These are phyloP conservation scores for Inga leiocalycina DNA, from an alignment of 306 rosid species.

Conservation along the genomic window DNA sequence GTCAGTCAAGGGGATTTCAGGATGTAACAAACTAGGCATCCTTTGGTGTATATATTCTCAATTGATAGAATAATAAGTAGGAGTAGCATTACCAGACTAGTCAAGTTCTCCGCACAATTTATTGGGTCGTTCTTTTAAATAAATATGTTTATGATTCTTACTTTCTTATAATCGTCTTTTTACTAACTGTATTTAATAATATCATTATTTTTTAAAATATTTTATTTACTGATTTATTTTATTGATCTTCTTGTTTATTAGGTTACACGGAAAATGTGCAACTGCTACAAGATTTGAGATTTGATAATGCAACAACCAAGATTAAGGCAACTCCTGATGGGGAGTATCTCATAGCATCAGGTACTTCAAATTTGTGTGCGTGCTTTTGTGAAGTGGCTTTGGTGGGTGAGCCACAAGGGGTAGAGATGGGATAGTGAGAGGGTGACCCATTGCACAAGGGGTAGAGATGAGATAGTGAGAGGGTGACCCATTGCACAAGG, in stretches of 20 bases:
- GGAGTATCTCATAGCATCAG: conserved; percentile 83
- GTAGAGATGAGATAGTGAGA: background rate
- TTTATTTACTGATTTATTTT: background rate
- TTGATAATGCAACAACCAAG: conserved; percentile 81
- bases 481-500: too few species aligned
- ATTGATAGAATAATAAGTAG: background rate
- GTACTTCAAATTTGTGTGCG: conserved; percentile 35
- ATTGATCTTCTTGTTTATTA: conserved; percentile 32
- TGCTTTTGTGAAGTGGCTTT: background rate
- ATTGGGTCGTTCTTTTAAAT: background rate
- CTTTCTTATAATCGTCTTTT: background rate
- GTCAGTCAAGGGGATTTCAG: background rate
- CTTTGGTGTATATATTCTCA: background rate
- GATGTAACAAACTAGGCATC: background rate
- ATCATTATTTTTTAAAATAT: background rate
- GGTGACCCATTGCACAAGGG: too few species aligned
- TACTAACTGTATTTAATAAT: background rate
- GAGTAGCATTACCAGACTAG: background rate
- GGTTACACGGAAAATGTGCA: conserved; percentile 75
- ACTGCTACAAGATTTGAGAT: conserved; percentile 75
- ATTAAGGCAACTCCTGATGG: conserved; percentile 88
- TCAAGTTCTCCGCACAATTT: background rate
- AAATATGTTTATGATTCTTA: background rate
- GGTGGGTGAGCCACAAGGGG: background rate
- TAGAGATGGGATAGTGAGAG: background rate